Evolutionary conservation across 805 yeast species (phyloP), one percentile per base, ranked within the genome.

Genomic region (Sugiyamaella valdiviana): DNA sequence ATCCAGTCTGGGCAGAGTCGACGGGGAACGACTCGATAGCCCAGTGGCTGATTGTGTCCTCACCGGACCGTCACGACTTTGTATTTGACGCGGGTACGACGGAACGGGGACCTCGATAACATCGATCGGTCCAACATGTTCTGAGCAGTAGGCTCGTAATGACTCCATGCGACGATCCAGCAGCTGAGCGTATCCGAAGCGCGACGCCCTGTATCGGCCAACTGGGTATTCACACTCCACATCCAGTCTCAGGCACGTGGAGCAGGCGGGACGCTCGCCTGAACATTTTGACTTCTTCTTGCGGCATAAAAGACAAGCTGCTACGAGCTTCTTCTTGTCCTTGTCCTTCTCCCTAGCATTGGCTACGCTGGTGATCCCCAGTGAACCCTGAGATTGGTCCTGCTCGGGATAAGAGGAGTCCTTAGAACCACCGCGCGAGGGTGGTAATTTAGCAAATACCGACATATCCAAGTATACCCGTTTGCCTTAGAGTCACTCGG

Each of bases 231-330:
- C 64, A 51, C 69, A 65, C 5, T 58, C 58, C 14, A 63, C 56
- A 36, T 64, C 55, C 22, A 59, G 55, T 9, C 66, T 58, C 15
- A 65, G 56, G 41, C 69, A 65, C 53, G 59, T 59, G 12, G 63
- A 55, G 46, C 69, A 65, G 5, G 69, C 69, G 4, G 69, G 69
- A 6, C 69, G 56, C 39, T 58, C 68, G 14, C 65, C 66, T 1
- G 69, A 60, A 52, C 69, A 65, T 50, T 63, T 63, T 47, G 64
- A 65, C 57, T 65, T 65, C 52, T 66, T 66, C 44, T 61, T 62
- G n/a, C 69, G 51, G 45, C 69, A 65, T 16, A 62, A 63, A 35
- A 53, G 52, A 47, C 69, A 65, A 6, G 69, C 69, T 16, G 61
- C 67, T 22, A 62, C 67, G 21, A 62, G 56, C 43, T 63, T 61